Base-by-base conservation (phyloP, 805 yeast species). In the Yamadazyma paraphyllophila region DNA sequence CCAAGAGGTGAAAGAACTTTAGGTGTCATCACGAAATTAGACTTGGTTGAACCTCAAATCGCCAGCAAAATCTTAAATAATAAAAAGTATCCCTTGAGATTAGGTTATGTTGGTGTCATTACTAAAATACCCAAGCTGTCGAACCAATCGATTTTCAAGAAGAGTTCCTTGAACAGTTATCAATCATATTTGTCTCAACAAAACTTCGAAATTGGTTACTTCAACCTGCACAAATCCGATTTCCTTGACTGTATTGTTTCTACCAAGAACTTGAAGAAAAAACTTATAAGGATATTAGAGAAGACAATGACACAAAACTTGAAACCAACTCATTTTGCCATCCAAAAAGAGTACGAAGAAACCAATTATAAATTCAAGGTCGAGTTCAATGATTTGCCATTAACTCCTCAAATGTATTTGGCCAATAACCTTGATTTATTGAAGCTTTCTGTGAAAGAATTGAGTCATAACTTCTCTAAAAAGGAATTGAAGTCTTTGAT, bases 21-120 rank as follows among this genome's bases (percentile, higher is more conserved):
- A 50, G 99, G 99, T 43, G 98, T 94, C 7, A 82, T 94, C 43
- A 94, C 99, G 3, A 94, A 94, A 61, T 65, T 95, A 63, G 99
- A 94, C 66, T 74, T 94, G 43, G 96, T 95, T 2, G 86, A 83
- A 17, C 85, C 97, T 0, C 77, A 76, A 37, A 65, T 73, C 12
- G 99, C 96, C 0, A 77, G 80, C 40, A 73, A 69, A 7, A 78
- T 88, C 15, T 69, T 94, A 49, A 75, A 78, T 25, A 92, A 92
- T 65, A 81, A 77, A 52, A 87, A 83, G 57, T 95, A 95, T 58
- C 98, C 99, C 0, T 71, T 94, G 49, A 82, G 78, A 56, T 88
- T 94, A 96, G 99, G 99, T 0, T 94, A 94, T 61, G 98, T 94
- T 15, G 99, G 99, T 46, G 98, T 95, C n/a, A 85, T 95, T 14